phyloP scores from a whole-genome alignment of 1,284 basidiomycete genomes.

The Ustilago trichophora region DNA sequence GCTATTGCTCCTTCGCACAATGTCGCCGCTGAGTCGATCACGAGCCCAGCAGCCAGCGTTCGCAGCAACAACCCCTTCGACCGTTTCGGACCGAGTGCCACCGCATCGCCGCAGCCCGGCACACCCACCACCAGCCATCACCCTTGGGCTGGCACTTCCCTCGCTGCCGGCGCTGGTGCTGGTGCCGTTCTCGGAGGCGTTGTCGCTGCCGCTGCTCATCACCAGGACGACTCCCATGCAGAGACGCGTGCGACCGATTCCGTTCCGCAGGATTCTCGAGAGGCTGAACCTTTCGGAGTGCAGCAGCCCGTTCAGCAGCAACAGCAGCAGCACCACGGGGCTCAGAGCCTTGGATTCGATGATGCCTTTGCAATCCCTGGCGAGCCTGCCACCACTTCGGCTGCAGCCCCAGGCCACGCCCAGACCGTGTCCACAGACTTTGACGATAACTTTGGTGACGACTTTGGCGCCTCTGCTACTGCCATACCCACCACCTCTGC shows the following conservation, averaged over 20 bases:
- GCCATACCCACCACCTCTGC: conserved; percentile 7
- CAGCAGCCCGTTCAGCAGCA: conserved; percentile 13
- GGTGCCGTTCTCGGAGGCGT: conserved; percentile 60
- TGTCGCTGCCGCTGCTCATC: conserved; percentile 45
- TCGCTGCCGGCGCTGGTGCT: conserved; percentile 56
- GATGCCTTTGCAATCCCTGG: conserved; percentile 74
- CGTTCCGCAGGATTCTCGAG: conserved; percentile 5
- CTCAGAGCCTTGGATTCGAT: conserved; percentile 60
- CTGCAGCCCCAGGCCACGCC: conserved; percentile 37
- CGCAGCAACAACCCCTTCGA: conserved; percentile 96
- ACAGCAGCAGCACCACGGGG: conserved; percentile 2
- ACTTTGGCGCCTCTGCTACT: conserved; percentile 47
- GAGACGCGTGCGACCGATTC: background rate
- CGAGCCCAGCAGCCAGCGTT: conserved; percentile 68
- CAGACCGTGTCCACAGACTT: conserved; percentile 26
- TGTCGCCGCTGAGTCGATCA: conserved; percentile 23
- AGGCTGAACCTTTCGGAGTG: conserved; percentile 55
- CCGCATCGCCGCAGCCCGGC: conserved; percentile 11
- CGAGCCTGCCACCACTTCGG: conserved; percentile 50
- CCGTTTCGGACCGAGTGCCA: conserved; percentile 69
- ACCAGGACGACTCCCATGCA: conserved; percentile 8
- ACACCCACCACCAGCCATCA: conserved; percentile 14
- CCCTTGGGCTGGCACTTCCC: conserved; percentile 45
- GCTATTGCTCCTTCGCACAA: conserved; percentile 44
- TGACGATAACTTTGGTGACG: conserved; percentile 64